phyloP scores from a whole-genome alignment of 305 asterid species.

The Caryopteris hybrid region DNA sequence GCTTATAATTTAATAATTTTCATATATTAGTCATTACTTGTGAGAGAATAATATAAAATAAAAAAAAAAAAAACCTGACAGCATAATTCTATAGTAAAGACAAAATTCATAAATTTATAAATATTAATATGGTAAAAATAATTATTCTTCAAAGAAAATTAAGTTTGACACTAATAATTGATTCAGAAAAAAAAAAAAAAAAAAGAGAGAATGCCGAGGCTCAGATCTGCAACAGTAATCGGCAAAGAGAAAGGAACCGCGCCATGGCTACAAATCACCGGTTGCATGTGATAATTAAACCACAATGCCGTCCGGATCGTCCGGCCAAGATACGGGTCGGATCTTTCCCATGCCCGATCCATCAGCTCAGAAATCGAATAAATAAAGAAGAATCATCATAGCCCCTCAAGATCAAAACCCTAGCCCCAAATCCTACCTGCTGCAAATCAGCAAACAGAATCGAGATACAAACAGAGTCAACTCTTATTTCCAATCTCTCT shows the following conservation, averaged over 20 bases:
- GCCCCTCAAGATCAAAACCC: slow-evolving; percentile 8
- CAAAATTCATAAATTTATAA: too few species aligned
- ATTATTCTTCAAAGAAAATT: too few species aligned
- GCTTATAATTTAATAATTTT: too few species aligned
- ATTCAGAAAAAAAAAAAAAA: too few species aligned
- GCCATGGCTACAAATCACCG: neutral
- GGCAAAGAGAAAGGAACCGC: neutral
- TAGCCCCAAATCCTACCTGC: neutral
- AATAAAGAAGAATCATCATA: slow-evolving; percentile 17
- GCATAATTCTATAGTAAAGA: too few species aligned
- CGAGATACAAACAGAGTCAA: too few species aligned
- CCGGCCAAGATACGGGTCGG: slow-evolving; percentile 36
- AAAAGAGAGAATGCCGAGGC: neutral
- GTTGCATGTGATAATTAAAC: neutral
- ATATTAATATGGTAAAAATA: too few species aligned
- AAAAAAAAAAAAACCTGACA: too few species aligned
- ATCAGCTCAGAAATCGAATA: slow-evolving; percentile 23
- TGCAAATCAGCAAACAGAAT: neutral
- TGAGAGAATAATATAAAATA: too few species aligned
- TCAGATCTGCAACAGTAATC: neutral
- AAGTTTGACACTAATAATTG: too few species aligned
- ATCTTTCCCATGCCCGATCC: slow-evolving; percentile 21
- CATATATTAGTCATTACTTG: too few species aligned
- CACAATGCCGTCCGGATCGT: slow-evolving; percentile 26
- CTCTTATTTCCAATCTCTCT: neutral